Evolutionary conservation across 441 rosid species (phyloP).

Genomic region (Raphanus hybrid): DNA sequence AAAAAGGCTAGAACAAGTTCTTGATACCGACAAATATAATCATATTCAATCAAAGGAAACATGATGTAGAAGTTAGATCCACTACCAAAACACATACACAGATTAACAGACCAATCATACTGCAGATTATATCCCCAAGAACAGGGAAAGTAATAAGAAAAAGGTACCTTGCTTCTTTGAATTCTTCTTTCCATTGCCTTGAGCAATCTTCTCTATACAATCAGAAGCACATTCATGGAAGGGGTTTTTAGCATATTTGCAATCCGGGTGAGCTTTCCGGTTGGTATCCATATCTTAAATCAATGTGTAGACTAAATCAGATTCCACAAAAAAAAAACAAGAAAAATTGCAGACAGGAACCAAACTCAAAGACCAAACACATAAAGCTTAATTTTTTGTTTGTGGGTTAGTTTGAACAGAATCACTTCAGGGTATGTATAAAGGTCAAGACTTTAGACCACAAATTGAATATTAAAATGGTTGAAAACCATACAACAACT

Average conservation of each 20-base stretch:
- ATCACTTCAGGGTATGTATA: slow-evolving; percentile 13
- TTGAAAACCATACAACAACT: slow-evolving; percentile 31
- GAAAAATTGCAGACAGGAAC: slow-evolving; percentile 5
- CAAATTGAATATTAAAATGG: slow-evolving; percentile 25
- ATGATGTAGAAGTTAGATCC: not conserved
- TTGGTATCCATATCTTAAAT: slow-evolving; percentile 36
- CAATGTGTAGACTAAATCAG: slow-evolving; percentile 20
- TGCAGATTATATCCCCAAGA: not conserved
- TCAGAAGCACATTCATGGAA: slow-evolving; percentile 81
- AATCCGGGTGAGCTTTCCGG: slow-evolving; percentile 62
- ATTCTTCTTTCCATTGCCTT: slow-evolving; percentile 52
- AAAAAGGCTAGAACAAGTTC: slow-evolving; percentile 34
- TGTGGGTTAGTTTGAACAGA: slow-evolving; percentile 15
- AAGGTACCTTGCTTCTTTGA: slow-evolving; percentile 67
- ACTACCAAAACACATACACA: slow-evolving; percentile 15
- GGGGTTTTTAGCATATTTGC: slow-evolving; percentile 71
- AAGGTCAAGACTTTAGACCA: slow-evolving; percentile 30
- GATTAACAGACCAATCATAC: slow-evolving; percentile 12
- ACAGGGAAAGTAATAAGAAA: slow-evolving; percentile 22
- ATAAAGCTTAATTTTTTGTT: not conserved
- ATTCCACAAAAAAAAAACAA: slow-evolving; percentile 15
- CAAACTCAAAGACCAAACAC: slow-evolving; percentile 19
- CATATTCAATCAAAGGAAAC: not conserved
- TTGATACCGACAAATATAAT: not conserved
- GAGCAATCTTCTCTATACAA: slow-evolving; percentile 65